Percentiles rank a stretch among this genome's conserved stretches.
phyloP scores from a whole-genome alignment of 2,329 filamentous ascomycete genomes.

The Apiospora hydei region DNA sequence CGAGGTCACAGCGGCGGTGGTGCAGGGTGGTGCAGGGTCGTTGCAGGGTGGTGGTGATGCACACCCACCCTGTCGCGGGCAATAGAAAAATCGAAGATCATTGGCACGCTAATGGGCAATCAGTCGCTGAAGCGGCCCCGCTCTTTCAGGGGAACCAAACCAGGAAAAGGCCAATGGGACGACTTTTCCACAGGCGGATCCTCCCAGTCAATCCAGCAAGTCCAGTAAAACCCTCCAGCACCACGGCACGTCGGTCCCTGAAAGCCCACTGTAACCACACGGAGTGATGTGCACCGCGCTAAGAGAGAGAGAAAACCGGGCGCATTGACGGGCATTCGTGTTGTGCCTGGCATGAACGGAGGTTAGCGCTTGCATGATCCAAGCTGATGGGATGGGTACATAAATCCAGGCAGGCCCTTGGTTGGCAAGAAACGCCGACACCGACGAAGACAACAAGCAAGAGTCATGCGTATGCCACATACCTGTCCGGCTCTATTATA shows the following conservation, averaged over 20 bases:
- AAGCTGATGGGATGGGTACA: not conserved
- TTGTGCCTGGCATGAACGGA: not conserved
- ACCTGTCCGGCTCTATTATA: not conserved
- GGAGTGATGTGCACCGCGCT: not conserved
- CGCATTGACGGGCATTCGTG: not conserved
- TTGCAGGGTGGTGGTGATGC: not conserved
- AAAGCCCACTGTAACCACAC: not conserved
- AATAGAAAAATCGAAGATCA: slow-evolving; percentile 16
- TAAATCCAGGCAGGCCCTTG: too few species aligned
- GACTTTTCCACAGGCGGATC: not conserved
- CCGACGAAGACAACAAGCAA: not conserved
- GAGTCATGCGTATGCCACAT: not conserved
- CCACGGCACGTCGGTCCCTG: not conserved
- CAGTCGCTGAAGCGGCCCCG: not conserved
- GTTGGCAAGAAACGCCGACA: not conserved
- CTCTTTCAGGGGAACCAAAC: slow-evolving; percentile 11
- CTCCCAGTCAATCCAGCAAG: not conserved
- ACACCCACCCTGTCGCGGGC: slow-evolving; percentile 2
- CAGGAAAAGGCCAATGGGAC: not conserved
- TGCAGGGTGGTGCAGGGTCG: not conserved
- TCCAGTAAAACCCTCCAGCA: not conserved
- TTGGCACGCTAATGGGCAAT: slow-evolving; percentile 8
- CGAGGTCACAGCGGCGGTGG: slow-evolving; percentile 1
- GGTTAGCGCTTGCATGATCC: slow-evolving; percentile 2
- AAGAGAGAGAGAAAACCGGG: not conserved